These are phyloP conservation scores for Blastobotrys malaysiensis DNA, from an alignment of 1,139 yeast genomes.

Conservation along the genomic window DNA sequence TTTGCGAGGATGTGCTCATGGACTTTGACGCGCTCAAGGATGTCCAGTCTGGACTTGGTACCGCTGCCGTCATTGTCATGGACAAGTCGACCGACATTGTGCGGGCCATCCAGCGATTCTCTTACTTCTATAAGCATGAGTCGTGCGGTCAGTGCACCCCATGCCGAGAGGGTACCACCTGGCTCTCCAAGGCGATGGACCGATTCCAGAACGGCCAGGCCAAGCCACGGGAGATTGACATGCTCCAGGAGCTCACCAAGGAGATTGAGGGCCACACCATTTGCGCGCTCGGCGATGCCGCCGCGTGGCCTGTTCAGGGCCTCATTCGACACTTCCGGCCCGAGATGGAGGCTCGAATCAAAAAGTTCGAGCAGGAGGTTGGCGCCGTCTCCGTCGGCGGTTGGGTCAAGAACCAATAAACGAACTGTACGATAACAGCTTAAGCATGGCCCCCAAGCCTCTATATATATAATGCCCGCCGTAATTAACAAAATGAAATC, in stretches of 20 bases:
- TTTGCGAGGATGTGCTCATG: conserved; percentile 68
- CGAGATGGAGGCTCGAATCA: conserved; percentile 67
- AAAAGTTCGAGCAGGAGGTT: conserved; percentile 41
- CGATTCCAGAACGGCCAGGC: conserved; percentile 77
- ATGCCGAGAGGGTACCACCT: conserved; percentile 90
- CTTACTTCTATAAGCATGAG: conserved; percentile 82
- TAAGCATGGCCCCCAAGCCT: no score
- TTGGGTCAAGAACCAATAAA: conserved; percentile 43
- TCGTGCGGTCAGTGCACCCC: conserved; percentile 95
- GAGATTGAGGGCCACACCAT: conserved; percentile 87
- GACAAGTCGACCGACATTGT: conserved; percentile 78
- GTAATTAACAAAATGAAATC: no score
- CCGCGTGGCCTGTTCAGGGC: conserved; percentile 92
- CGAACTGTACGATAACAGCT: no score
- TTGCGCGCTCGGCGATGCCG: conserved; percentile 89
- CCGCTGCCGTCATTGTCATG: conserved; percentile 89
- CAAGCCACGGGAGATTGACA: conserved; percentile 69
- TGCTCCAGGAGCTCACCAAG: conserved; percentile 74
- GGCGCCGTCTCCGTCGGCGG: conserved; percentile 63
- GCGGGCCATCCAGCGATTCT: conserved; percentile 76
- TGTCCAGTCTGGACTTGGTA: conserved; percentile 81
- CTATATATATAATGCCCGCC: background rate
- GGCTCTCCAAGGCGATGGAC: conserved; percentile 79
- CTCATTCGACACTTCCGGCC: conserved; percentile 79
- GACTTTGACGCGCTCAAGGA: conserved; percentile 82